phyloP scores from a whole-genome alignment of 2,329 filamentous ascomycete species.

The Monascus ruber region DNA sequence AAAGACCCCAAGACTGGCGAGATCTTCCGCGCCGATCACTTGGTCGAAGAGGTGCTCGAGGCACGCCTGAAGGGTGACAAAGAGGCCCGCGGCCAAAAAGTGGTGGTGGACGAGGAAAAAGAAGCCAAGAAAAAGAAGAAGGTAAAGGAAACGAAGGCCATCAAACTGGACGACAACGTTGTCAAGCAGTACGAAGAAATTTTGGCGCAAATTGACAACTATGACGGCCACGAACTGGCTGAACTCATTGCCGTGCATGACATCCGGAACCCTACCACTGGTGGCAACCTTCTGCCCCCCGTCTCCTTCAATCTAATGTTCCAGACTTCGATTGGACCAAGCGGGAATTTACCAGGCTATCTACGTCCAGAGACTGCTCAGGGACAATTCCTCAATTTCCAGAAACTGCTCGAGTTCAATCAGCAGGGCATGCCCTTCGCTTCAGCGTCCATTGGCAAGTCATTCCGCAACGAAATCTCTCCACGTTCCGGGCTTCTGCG shows the following conservation, averaged over 20 bases:
- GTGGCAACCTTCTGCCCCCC: conserved; percentile 63
- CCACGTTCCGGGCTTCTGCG: conserved; percentile 81
- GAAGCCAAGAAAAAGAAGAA: conserved; percentile 87
- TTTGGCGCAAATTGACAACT: conserved; percentile 92
- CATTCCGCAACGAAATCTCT: conserved; percentile 96
- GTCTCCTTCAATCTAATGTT: conserved; percentile 99
- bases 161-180: conserved; percentile 78
- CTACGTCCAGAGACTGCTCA: conserved; percentile 92
- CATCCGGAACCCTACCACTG: conserved; percentile 76
- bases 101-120: conserved; percentile 56
- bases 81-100: conserved; percentile 74
- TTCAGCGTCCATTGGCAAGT: conserved; percentile 93
- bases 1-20: conserved; percentile 97
- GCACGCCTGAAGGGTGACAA: conserved; percentile 78
- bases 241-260: conserved; percentile 83
- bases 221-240: conserved; percentile 73
- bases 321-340: conserved; percentile 86
- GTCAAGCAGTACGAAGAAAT: conserved; percentile 85
- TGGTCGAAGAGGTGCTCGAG: conserved; percentile 91
- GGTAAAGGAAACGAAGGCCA: conserved; percentile 60
- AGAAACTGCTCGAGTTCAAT: conserved; percentile 93
- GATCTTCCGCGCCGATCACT: conserved; percentile 89
- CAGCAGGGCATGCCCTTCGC: conserved; percentile 93
- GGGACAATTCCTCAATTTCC: conserved; percentile 95
- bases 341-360: conserved; percentile 74